Conservation (phyloP, 768 basidiomycete genomes). For the Hypsizygus marmoreus region DNA sequence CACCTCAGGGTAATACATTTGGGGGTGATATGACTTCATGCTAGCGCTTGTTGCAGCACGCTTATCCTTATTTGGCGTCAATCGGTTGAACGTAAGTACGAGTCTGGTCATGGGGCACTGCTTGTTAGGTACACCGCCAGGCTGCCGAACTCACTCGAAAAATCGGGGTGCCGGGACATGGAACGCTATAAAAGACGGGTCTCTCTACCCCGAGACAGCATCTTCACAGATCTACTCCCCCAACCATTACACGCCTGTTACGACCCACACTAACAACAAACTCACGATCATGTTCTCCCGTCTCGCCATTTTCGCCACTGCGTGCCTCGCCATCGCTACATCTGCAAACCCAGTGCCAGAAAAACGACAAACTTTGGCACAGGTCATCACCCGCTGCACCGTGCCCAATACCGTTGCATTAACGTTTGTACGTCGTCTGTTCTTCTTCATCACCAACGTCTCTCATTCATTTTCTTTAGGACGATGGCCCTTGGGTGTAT, state of each 20-base stretch:
- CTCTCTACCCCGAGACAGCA: neutral
- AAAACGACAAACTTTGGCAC: constrained; percentile 17
- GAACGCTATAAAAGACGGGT: constrained; percentile 9
- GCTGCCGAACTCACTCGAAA: neutral
- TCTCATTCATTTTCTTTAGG: constrained; percentile 7
- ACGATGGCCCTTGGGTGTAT: constrained; percentile 24
- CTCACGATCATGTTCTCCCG: constrained; percentile 13
- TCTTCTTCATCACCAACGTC: neutral
- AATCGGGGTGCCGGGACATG: neutral
- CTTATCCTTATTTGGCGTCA: neutral
- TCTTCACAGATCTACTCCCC: constrained; percentile 7
- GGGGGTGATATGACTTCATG: too few species aligned
- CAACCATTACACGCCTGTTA: constrained; percentile 4
- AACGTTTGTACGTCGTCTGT: constrained; percentile 22
- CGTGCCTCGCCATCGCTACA: constrained; percentile 11
- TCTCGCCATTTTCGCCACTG: constrained; percentile 8
- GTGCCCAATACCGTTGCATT: constrained; percentile 25
- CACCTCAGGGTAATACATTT: too few species aligned
- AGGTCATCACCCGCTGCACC: constrained; percentile 24
- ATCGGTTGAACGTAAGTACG: constrained; percentile 3
- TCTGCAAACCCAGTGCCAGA: constrained; percentile 14
- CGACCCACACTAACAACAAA: neutral
- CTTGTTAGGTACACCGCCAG: constrained; percentile 2
- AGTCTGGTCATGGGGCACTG: constrained; percentile 13
- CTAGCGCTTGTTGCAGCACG: too few species aligned